Evolutionary conservation across 208 protist species (phyloP), one percentile per base, ranked within the genome.

Genomic region (Acanthamoeba royreba): DNA sequence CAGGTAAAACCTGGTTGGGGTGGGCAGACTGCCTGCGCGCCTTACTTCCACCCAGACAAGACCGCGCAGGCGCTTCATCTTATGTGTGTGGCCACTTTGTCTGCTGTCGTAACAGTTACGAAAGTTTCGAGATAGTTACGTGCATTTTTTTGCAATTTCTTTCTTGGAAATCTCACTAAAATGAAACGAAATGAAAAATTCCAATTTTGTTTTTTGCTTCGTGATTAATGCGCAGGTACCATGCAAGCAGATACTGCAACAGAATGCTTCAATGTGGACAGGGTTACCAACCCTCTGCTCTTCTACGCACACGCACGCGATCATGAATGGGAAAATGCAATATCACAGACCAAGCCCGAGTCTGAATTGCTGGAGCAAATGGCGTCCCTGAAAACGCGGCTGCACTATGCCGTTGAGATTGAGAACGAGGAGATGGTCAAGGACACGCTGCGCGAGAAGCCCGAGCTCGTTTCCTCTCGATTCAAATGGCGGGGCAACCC

Each of bases 361-460:
- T n/a, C n/a, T n/a, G n/a, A n/a, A n/a, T n/a, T n/a, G n/a, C n/a
- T n/a, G n/a, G n/a, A n/a, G n/a, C n/a, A n/a, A n/a, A n/a, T 85
- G n/a, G 38, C 22, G 13, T 53, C 38, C n/a, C 43, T 85, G 3
- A 45, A 33, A 22, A 89, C 81, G 9, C 45, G 33, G 33, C 33
- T 89, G 17, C 81, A 89, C 81, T 89, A 89, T 35, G 81, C 81
- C 33, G 81, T 89, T 5, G 81, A 89, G 33, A 89, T 46, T 17
- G 31, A 58, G 28, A 25, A 58, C 19, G 17, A 31, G 49, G 52
- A 89, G 19, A 42, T 69, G 28, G 81, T 89, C 17, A 89, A 66
- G 53, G 35, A 58, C 3, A n/a, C 33, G 8, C 81, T 89, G 28
- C 52, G 45, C 11, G 33, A 8, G n/a, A 33, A 89, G 15, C 81